Base-by-base conservation (phyloP, 495 filamentous ascomycete genomes). In the Aspergillus diversus region DNA sequence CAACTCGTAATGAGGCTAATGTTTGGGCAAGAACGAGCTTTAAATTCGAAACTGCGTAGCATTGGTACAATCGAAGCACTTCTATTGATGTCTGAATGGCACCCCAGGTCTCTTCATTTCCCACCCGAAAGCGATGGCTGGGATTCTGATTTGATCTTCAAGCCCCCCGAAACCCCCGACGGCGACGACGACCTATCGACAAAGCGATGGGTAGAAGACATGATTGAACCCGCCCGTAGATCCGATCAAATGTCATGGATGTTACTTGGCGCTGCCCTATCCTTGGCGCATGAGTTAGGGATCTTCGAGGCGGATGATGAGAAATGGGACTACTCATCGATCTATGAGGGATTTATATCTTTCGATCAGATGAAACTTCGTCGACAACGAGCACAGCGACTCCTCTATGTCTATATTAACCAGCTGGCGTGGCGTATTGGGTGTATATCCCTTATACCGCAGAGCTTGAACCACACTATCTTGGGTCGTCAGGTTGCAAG, bases 181-280 rank as follows among this genome's bases (percentile, higher is more conserved):
- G n/a, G n/a, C n/a, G 17, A 64, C 9, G 71, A 65, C 5, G 32
- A 55, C 31, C 58, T 66, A 11, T 75, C 78, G 0, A 73, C 69
- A 13, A 75, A 71, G 51, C 65, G 77, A 48, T 79, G 76, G 74
- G 58, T 81, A 5, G 77, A 80, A 52, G 79, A 81, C 55, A 79
- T 81, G 67, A 79, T 83, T 55, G 82, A 85, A 56, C 81, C 81
- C 5, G 81, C 82, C 9, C 73, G 77, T 53, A 66, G 82, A 61
- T 84, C 81, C 1, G 82, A 85, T 63, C 78, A 81, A n/a, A 84
- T 85, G 82, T 83, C 81, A 0, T 85, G 82, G 82, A 84, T 84
- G 80, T 63, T 81, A 7, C 74, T 84, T 15, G 82, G 82, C 0
- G 82, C 76, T 63, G 82, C 78, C 0, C 64, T 83, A 11, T 81